Evolutionary conservation across 345 rosid species (phyloP), one percentile per base, ranked within the genome.

Genomic region (Boechera retrofracta): DNA sequence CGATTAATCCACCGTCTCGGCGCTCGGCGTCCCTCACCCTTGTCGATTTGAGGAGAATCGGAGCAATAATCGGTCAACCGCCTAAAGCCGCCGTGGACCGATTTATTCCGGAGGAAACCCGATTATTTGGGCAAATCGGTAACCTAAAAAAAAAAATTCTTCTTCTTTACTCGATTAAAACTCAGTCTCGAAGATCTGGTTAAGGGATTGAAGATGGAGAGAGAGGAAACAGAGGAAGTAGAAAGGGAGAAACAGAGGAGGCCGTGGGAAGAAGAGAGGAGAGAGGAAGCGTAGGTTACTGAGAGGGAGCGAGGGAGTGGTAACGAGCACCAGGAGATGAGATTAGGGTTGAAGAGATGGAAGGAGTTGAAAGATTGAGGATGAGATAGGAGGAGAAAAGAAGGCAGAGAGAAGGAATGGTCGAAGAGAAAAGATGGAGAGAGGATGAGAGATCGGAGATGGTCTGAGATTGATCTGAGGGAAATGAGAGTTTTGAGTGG

Each of bases 341-440:
- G 78, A 32, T 35, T 60, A 10, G 88, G 83, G 75, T 91, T 90
- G 29, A 89, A 94, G 6, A 94, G 79, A 61, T 88, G 86, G 73
- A 83, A 87, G 2, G 79, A 77, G 12, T 79, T 69, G 10, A 72
- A 26, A 24, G 85, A 84, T 56, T 89, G 91, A 61, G 97, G 93
- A 59, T 91, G 97, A 51, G 93, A 92, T 55, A 92, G 88, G 74
- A 92, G 77, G 60, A 94, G 87, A 55, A 89, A 90, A 0, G 93
- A 85, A 76, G 97, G 82, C 60, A 85, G 73, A 38, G 83, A 71
- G 29, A 80, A 72, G 4, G 78, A 68, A 0, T 59, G 69, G 31
- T 67, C 52, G 32, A 69, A 72, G 74, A 72, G 63, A 68, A 72
- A 78, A 21, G 55, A 12, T 0, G 81, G 81, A 49, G 77, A 66